phyloP scores from a whole-genome alignment of 768 basidiomycete genomes.

The Sporobolomyces phaffii region DNA sequence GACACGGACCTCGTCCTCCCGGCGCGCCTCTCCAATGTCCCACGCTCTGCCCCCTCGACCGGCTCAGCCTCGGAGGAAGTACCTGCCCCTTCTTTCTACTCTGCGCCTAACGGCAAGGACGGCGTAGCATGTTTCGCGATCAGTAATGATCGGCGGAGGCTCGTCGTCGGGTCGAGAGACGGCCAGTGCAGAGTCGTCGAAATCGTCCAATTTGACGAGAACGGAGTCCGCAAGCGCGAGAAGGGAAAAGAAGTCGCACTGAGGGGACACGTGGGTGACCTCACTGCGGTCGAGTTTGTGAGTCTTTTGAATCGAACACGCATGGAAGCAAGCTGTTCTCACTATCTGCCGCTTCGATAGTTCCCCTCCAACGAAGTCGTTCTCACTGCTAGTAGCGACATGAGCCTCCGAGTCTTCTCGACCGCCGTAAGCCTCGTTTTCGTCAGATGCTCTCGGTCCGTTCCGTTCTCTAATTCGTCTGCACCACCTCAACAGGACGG shows the following conservation, averaged over 20 bases:
- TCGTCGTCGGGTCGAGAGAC: slow-evolving; percentile 27
- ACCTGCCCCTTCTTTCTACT: slow-evolving; percentile 35
- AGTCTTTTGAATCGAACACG: slow-evolving; percentile 44
- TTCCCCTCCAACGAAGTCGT: slow-evolving; percentile 69
- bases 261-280: slow-evolving; percentile 48
- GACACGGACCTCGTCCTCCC: slow-evolving; percentile 55
- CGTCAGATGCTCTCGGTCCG: neutral
- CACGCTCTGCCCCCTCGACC: slow-evolving; percentile 47
- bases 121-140: slow-evolving; percentile 24
- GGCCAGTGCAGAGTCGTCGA: slow-evolving; percentile 24
- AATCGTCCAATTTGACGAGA: neutral
- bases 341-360: slow-evolving; percentile 53
- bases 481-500: slow-evolving; percentile 44
- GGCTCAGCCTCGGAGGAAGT: slow-evolving; percentile 51
- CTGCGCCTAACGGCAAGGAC: neutral
- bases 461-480: neutral
- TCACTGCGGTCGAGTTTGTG: slow-evolving; percentile 45
- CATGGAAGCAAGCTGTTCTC: neutral
- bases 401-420: slow-evolving; percentile 61
- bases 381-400: slow-evolving; percentile 64
- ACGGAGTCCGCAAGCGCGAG: neutral
- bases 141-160: slow-evolving; percentile 3
- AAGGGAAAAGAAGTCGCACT: slow-evolving; percentile 36
- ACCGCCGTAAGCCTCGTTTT: slow-evolving; percentile 47
- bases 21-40: slow-evolving; percentile 18